Evolutionary conservation across 1,139 yeast species (phyloP), one percentile per base, ranked within the genome.

Genomic region (Magnusiomyces suaveolens): DNA sequence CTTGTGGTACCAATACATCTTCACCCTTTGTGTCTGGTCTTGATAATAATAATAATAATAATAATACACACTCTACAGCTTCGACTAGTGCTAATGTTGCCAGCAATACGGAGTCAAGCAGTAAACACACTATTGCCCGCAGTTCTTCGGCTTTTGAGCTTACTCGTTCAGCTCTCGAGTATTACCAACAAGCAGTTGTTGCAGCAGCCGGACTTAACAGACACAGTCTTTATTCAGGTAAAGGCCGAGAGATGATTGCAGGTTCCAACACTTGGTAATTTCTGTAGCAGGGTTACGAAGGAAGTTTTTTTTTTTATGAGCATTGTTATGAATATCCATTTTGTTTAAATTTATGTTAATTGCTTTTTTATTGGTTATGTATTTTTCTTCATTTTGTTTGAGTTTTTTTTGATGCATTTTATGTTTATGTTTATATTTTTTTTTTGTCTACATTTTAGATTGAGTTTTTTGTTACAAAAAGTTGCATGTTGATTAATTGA

Each of bases 191-290:
- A 50, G 66, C 66, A 1, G 55, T 63, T 24, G 56, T 62, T 29
- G 65, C 63, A n/a, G 67, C 66, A 39, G 57, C 62, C 2, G 66
- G 66, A 14, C 68, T 78, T 61, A 78, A 77, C 62, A 72, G 74
- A 57, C 69, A 77, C 56, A 73, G 78, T 54, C 68, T 78, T 53
- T 66, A 75, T 59, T 69, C 77, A 43, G 82, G 82, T 55, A 75
- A 72, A 61, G 80, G 80, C 53, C 74, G 80, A 58, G 82, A 78
- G 66, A 78, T 78, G 78, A 76, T 79, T 49, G 51, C 51, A 38
- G 50, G 33, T 24, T 41, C 44, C 4, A 21, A 18, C 6, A 8
- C 24, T 21, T 41, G 44, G 44, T 41, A 41, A 1, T 86, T 76
- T 1, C 88, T 85, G 67, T 6, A 29, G 12, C 6, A 8, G 36